phyloP scores from a whole-genome alignment of 148 eudicot genomes.

The Camellia granthamiana region DNA sequence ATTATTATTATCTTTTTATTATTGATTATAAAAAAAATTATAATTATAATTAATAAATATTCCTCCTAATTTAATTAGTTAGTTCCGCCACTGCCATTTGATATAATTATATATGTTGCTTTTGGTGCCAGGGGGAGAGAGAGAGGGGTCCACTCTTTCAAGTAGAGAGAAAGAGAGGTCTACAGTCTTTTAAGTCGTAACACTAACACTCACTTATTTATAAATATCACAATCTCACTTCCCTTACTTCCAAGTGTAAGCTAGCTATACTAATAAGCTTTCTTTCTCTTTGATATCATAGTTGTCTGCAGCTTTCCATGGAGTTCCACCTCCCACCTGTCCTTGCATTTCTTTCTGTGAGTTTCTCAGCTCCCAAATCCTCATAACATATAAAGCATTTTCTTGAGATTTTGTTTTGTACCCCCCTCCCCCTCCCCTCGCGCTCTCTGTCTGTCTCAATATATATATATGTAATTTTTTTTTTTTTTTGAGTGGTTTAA shows the following conservation, averaged over 20 bases:
- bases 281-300: neutral
- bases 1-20: too few relatives aligned
- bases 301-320: neutral
- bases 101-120: too few relatives aligned
- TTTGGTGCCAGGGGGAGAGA: too few relatives aligned
- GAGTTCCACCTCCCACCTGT: conserved; percentile 16
- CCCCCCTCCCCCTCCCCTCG: too few relatives aligned
- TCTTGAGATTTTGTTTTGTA: conserved; percentile 11
- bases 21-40: too few relatives aligned
- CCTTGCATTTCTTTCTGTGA: conserved; percentile 23
- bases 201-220: neutral
- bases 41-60: too few relatives aligned
- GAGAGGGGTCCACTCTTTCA: too few relatives aligned
- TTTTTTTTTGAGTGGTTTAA: neutral
- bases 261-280: neutral
- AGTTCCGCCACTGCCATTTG: too few relatives aligned
- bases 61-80: too few relatives aligned
- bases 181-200: too few relatives aligned
- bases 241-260: neutral
- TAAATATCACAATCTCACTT: neutral
- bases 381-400: neutral
- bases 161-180: too few relatives aligned
- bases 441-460: too few relatives aligned
- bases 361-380: conserved; percentile 3
- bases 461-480: conserved; percentile 10